These are phyloP conservation scores for Diaporthe velutina DNA, from an alignment of 2,329 filamentous ascomycete genomes.

Conservation along the genomic window DNA sequence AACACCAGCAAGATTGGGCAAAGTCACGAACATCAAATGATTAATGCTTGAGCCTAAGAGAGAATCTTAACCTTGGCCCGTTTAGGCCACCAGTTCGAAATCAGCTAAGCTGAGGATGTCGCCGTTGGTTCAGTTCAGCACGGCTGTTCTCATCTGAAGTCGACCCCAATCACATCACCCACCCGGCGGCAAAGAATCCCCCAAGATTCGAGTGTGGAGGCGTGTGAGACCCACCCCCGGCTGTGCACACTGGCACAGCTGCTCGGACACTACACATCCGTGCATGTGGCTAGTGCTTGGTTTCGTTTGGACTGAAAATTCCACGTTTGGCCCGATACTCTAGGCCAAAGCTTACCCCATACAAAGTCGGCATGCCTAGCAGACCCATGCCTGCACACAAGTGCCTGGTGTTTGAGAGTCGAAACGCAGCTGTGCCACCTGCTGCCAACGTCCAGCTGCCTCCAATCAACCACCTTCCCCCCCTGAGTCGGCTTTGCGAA, in stretches of 20 bases:
- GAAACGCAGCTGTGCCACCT: constrained; percentile 13
- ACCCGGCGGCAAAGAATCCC: background rate
- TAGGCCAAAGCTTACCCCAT: constrained; percentile 13
- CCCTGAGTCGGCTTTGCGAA: constrained; percentile 12
- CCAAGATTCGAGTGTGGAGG: background rate
- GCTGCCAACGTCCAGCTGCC: constrained; percentile 1
- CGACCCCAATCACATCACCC: background rate
- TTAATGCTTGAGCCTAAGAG: background rate
- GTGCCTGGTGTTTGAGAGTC: constrained; percentile 27
- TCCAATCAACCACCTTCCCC: background rate
- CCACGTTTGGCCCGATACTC: constrained; percentile 36
- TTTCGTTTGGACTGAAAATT: constrained; percentile 38
- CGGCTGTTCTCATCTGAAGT: constrained; percentile 26
- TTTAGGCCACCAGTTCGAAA: constrained; percentile 26
- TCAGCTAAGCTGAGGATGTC: background rate
- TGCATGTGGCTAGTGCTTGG: constrained; percentile 28
- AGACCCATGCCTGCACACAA: constrained; percentile 13
- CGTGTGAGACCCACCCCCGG: constrained; percentile 15
- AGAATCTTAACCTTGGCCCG: background rate
- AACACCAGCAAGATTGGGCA: constrained; percentile 12
- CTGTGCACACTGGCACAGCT: constrained; percentile 1
- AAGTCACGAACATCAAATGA: constrained; percentile 24
- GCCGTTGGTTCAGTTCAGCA: constrained; percentile 14
- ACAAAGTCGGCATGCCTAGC: constrained; percentile 10
- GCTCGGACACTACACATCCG: constrained; percentile 30